phyloP scores from a whole-genome alignment of 2,329 filamentous ascomycete species.

The Thielaviopsis ethacetica region DNA sequence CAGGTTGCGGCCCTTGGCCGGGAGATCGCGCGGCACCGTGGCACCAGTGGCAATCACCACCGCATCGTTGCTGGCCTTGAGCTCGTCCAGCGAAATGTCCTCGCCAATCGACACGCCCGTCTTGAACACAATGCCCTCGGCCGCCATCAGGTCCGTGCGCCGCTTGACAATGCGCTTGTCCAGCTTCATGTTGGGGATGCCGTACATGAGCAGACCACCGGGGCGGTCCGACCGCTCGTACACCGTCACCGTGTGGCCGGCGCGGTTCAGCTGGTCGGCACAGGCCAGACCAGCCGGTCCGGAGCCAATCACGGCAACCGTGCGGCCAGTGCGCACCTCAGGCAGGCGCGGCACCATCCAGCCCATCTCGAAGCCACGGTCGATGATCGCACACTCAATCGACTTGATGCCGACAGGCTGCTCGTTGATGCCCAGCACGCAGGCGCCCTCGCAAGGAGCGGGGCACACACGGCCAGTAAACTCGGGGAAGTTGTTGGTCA shows the following conservation, averaged over 20 bases:
- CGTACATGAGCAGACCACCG: slow-evolving; percentile 92
- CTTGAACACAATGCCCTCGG: slow-evolving; percentile 72
- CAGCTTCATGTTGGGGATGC: slow-evolving; percentile 98
- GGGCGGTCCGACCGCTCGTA: slow-evolving; percentile 85
- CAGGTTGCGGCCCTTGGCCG: slow-evolving; percentile 74
- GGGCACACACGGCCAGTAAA: slow-evolving; percentile 96
- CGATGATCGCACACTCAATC: slow-evolving; percentile 94
- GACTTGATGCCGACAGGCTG: slow-evolving; percentile 97
- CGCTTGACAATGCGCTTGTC: slow-evolving; percentile 96
- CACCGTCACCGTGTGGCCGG: slow-evolving; percentile 74
- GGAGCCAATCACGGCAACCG: slow-evolving; percentile 74
- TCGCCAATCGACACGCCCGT: slow-evolving; percentile 57
- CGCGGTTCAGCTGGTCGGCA: slow-evolving; percentile 88
- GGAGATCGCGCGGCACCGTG: slow-evolving; percentile 81
- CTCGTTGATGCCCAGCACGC: slow-evolving; percentile 90
- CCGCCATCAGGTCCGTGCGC: slow-evolving; percentile 85
- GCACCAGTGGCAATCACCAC: slow-evolving; percentile 86
- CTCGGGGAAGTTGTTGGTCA: slow-evolving; percentile 98
- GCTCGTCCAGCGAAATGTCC: slow-evolving; percentile 51
- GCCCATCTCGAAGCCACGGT: slow-evolving; percentile 92
- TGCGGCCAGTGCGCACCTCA: slow-evolving; percentile 70
- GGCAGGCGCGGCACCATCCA: slow-evolving; percentile 87
- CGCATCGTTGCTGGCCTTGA: slow-evolving; percentile 61
- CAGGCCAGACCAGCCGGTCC: slow-evolving; percentile 80
- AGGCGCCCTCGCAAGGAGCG: slow-evolving; percentile 90